Conservation (phyloP, 2,329 filamentous ascomycete species). For the Xenoacremonium recifei region DNA sequence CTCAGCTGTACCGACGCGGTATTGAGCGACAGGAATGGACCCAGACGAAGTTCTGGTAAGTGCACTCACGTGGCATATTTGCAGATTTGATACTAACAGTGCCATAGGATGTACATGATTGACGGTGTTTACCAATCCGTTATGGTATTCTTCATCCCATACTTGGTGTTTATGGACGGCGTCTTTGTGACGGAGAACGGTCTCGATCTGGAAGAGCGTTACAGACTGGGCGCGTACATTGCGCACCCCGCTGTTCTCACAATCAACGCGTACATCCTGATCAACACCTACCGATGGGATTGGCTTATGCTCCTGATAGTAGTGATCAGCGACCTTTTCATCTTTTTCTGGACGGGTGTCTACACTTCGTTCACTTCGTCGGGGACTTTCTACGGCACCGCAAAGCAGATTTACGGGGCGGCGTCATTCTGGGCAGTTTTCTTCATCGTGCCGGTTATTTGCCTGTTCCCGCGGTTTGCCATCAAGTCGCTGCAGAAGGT, state of each 20-base stretch:
- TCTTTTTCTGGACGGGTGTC: conserved; percentile 95
- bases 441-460: conserved; percentile 75
- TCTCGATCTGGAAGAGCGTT: conserved; percentile 72
- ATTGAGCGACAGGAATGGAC: conserved; percentile 98
- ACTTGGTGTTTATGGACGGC: conserved; percentile 70
- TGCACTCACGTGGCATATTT: too few relatives aligned
- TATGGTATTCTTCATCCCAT: conserved; percentile 91
- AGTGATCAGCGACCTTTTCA: conserved; percentile 75
- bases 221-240: conserved; percentile 83
- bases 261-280: conserved; percentile 90
- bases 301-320: conserved; percentile 90
- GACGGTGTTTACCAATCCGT: conserved; percentile 95
- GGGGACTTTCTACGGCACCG: conserved; percentile 70
- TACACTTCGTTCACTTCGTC: conserved; percentile 60
- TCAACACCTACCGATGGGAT: conserved; percentile 98
- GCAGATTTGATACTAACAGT: conserved; percentile 14
- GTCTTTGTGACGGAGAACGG: conserved; percentile 72
- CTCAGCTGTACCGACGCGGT: conserved; percentile 90
- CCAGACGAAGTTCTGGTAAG: conserved; percentile 91
- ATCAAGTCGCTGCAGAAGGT: conserved; percentile 91
- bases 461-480: conserved; percentile 82
- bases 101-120: conserved; percentile 78
- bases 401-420: conserved; percentile 73
- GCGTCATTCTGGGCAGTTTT: conserved; percentile 86
- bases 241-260: conserved; percentile 80